These are phyloP conservation scores for Suhomyces wounanorum DNA, from an alignment of 1,139 yeast genomes.

Conservation along the genomic window DNA sequence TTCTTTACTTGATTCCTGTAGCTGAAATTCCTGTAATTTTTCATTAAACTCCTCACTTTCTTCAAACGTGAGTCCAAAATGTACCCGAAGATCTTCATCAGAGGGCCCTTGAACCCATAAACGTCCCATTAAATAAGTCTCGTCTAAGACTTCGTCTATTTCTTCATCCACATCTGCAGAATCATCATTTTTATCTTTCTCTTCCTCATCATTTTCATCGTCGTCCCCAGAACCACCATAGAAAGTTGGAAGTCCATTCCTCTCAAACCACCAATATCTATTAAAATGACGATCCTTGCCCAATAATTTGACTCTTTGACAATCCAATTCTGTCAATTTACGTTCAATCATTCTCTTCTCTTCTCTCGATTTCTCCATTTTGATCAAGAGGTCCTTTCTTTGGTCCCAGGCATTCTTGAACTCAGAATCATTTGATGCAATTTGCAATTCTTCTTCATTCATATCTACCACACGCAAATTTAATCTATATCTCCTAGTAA, in stretches of 20 bases:
- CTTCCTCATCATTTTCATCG: slow-evolving; percentile 42
- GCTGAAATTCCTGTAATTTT: slow-evolving; percentile 15
- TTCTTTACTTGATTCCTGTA: slow-evolving; percentile 1
- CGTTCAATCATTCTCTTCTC: slow-evolving; percentile 56
- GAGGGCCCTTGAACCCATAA: slow-evolving; percentile 95
- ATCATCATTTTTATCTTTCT: slow-evolving; percentile 36
- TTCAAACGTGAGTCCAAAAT: slow-evolving; percentile 39
- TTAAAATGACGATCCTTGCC: slow-evolving; percentile 87
- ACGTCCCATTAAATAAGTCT: slow-evolving; percentile 80
- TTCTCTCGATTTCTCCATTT: slow-evolving; percentile 46
- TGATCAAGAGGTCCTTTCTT: slow-evolving; percentile 41
- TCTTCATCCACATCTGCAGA: slow-evolving; percentile 43
- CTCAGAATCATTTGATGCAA: slow-evolving; percentile 48
- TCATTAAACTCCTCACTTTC: slow-evolving; percentile 18
- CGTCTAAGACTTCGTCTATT: slow-evolving; percentile 46
- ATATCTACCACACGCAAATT: slow-evolving; percentile 42
- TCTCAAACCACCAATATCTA: slow-evolving; percentile 95
- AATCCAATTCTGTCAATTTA: slow-evolving; percentile 64
- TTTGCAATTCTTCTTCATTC: slow-evolving; percentile 49
- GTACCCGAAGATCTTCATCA: slow-evolving; percentile 54
- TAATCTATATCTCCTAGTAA: slow-evolving; percentile 30
- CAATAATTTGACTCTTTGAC: slow-evolving; percentile 72
- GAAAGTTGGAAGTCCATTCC: slow-evolving; percentile 72
- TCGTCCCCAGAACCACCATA: slow-evolving; percentile 42
- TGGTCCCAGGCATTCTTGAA: slow-evolving; percentile 47